Conservation (phyloP, 768 basidiomycete genomes). For the Panellus pusillus region DNA sequence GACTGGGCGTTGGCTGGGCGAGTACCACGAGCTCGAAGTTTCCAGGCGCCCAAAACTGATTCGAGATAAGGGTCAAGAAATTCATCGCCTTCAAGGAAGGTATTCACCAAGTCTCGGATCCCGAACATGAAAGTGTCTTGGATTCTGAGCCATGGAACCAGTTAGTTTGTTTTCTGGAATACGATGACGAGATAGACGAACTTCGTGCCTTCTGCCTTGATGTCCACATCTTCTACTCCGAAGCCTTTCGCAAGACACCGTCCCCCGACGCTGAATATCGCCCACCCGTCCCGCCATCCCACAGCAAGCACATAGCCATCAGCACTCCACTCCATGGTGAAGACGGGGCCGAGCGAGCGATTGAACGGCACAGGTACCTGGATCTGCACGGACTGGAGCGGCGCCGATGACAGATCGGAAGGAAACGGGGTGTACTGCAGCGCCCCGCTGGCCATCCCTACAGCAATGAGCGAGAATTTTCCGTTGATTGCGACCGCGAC, state of each 20-base stretch:
- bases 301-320: constrained; percentile 95
- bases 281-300: constrained; percentile 90
- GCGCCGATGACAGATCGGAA: constrained; percentile 48
- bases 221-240: constrained; percentile 55
- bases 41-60: constrained; percentile 90
- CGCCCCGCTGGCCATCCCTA: constrained; percentile 61
- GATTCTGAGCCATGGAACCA: constrained; percentile 44
- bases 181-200: constrained; percentile 23
- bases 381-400: constrained; percentile 61
- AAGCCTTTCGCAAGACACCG: constrained; percentile 81
- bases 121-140: constrained; percentile 89
- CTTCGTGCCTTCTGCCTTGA: constrained; percentile 51
- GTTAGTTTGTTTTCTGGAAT: constrained; percentile 8
- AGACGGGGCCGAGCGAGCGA: constrained; percentile 60
- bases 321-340: constrained; percentile 84
- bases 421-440: constrained; percentile 72
- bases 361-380: constrained; percentile 63
- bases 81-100: background rate
- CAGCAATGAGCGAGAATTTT: constrained; percentile 79
- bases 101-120: constrained; percentile 64
- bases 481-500: constrained; percentile 68
- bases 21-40: constrained; percentile 87
- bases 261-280: constrained; percentile 86
- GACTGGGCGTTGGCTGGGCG: constrained; percentile 51
- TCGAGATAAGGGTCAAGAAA: constrained; percentile 7